Evolutionary conservation across 2,329 filamentous ascomycete genomes (phyloP).

Genomic region (Fonsecaea erecta): DNA sequence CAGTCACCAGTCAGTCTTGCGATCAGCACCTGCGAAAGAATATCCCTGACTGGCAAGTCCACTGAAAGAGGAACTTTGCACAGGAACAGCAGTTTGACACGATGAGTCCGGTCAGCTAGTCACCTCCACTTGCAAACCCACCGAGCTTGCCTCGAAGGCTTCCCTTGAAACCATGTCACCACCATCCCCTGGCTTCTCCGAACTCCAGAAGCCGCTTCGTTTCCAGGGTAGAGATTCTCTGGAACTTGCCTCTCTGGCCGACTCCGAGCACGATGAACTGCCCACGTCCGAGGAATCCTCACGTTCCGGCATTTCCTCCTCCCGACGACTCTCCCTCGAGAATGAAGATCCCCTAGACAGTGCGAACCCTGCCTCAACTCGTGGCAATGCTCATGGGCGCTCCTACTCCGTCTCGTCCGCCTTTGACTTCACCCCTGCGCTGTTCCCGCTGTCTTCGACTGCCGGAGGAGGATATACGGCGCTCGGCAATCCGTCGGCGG

Average conservation of each 20-base stretch:
- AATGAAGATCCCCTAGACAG: conserved; percentile 75
- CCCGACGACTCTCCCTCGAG: conserved; percentile 84
- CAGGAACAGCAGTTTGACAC: not conserved
- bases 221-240: conserved; percentile 80
- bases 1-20: too few relatives aligned
- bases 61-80: not conserved
- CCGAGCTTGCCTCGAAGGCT: conserved; percentile 12
- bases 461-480: conserved; percentile 78
- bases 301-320: conserved; percentile 87
- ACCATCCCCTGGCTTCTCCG: conserved; percentile 32
- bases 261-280: conserved; percentile 69
- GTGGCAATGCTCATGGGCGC: conserved; percentile 60
- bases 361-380: conserved; percentile 54
- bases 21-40: not conserved
- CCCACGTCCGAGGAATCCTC: conserved; percentile 69
- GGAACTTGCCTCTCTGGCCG: conserved; percentile 92
- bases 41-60: not conserved
- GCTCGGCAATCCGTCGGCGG: conserved; percentile 73
- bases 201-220: conserved; percentile 31
- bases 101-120: conserved; percentile 4
- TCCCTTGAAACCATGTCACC: conserved; percentile 18
- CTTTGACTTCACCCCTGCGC: conserved; percentile 91
- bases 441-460: conserved; percentile 90
- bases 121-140: not conserved
- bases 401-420: conserved; percentile 90